Evolutionary conservation across 116 monocot genomes (phyloP).

Genomic region (Dioscorea cayenensis): DNA sequence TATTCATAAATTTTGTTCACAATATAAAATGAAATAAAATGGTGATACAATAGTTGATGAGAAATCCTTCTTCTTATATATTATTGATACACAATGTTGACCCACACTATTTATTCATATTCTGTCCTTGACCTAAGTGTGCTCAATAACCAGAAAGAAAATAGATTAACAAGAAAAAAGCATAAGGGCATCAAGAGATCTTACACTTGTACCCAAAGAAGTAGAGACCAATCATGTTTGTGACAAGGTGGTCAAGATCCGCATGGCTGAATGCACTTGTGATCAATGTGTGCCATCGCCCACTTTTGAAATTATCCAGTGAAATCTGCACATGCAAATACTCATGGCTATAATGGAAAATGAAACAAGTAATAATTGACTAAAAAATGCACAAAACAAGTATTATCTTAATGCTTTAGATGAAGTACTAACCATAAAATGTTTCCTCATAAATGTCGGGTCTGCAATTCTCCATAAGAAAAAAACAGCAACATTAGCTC

Average conservation of each 20-base stretch:
- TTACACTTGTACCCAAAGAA: slow-evolving; percentile 87
- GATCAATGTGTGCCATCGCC: slow-evolving; percentile 68
- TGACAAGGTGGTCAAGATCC: slow-evolving; percentile 49
- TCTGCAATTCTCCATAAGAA: slow-evolving; percentile 68
- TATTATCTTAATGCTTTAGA: neutral
- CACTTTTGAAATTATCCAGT: slow-evolving; percentile 13
- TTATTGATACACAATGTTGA: too few species aligned
- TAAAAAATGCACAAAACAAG: neutral
- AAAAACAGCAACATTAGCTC: slow-evolving; percentile 73
- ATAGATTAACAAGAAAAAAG: slow-evolving; percentile 3
- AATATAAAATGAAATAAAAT: too few species aligned
- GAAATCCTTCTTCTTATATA: too few species aligned
- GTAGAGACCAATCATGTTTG: slow-evolving; percentile 91
- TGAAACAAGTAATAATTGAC: neutral
- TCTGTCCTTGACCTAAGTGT: too few species aligned
- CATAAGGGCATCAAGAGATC: slow-evolving; percentile 10
- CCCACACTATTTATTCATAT: too few species aligned
- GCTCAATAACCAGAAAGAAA: neutral
- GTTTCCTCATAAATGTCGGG: slow-evolving; percentile 63
- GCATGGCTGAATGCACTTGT: slow-evolving; percentile 91
- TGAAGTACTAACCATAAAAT: slow-evolving; percentile 57
- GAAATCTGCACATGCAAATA: slow-evolving; percentile 6
- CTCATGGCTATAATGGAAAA: neutral
- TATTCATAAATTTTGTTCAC: too few species aligned
- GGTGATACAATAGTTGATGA: too few species aligned